Conservation (phyloP, 1,284 basidiomycete species). For the Fereydounia khargensis region DNA sequence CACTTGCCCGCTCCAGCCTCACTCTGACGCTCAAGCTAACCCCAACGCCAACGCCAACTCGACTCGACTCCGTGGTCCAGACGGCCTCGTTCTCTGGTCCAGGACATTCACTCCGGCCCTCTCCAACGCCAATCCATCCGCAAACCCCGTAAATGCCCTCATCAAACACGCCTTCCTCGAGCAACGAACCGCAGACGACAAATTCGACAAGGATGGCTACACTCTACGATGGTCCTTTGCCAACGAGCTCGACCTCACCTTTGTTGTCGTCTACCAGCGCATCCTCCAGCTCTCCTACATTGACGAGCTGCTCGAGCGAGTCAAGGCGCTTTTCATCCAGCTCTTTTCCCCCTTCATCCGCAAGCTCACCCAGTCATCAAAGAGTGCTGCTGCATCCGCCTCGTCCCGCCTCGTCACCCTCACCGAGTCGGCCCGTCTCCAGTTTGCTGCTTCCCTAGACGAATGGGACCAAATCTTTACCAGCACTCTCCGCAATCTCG, state of each 20-base stretch:
- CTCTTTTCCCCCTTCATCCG: conserved; percentile 40
- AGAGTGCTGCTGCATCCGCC: conserved; percentile 74
- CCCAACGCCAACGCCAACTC: too few relatives aligned
- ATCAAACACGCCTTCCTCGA: conserved; percentile 52
- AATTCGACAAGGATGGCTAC: conserved; percentile 49
- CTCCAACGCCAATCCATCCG: conserved; percentile 10
- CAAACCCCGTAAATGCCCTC: conserved; percentile 44
- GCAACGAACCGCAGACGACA: conserved; percentile 41
- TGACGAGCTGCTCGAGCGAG: conserved; percentile 67
- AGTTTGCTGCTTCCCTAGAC: conserved; percentile 70
- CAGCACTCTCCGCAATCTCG: conserved; percentile 71
- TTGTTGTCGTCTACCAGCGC: conserved; percentile 76
- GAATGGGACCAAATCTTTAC: conserved; percentile 82
- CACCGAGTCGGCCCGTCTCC: conserved; percentile 51
- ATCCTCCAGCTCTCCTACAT: conserved; percentile 93
- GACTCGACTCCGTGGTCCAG: conserved; percentile 9
- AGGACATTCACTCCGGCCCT: conserved; percentile 41
- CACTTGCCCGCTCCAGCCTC: background rate
- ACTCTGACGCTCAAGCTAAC: background rate
- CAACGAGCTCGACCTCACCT: conserved; percentile 51
- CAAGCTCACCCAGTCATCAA: conserved; percentile 67
- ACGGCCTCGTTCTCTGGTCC: conserved; percentile 51
- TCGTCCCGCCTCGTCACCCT: conserved; percentile 61
- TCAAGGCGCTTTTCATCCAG: conserved; percentile 41
- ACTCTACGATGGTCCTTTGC: conserved; percentile 50